Conservation (phyloP, 2,329 filamentous ascomycete genomes). For the Pyrenochaeta sp. region DNA sequence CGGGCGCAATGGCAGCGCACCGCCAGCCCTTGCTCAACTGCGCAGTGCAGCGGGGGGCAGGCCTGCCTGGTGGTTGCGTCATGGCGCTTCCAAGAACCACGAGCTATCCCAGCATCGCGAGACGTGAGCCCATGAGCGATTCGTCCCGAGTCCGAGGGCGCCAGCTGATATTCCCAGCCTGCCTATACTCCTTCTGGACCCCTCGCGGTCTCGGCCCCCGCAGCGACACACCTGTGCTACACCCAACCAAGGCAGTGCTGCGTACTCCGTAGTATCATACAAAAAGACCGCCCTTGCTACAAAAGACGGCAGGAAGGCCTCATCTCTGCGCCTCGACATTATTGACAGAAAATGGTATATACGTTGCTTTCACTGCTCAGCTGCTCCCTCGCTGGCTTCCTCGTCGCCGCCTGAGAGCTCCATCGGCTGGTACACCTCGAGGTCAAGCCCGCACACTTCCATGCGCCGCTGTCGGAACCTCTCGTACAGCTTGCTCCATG, state of each 20-base stretch:
- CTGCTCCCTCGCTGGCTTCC: constrained; percentile 2
- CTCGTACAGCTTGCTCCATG: constrained; percentile 61
- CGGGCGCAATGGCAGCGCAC: background rate
- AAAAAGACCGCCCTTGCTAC: background rate
- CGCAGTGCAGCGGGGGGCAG: background rate
- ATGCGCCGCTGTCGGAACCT: constrained; percentile 59
- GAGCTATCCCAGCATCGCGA: background rate
- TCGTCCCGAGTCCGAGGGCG: constrained; percentile 4
- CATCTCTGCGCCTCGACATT: constrained; percentile 1
- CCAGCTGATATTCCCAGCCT: constrained; percentile 8
- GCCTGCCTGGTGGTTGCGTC: background rate
- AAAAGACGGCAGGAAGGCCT: background rate
- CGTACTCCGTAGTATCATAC: background rate
- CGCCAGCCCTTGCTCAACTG: background rate
- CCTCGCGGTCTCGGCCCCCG: constrained; percentile 8
- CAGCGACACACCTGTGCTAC: background rate
- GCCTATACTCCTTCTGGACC: constrained; percentile 10
- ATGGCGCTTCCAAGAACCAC: background rate
- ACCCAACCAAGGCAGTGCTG: too few species aligned
- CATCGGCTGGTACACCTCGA: constrained; percentile 53
- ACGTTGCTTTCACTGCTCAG: constrained; percentile 15
- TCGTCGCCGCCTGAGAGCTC: constrained; percentile 21
- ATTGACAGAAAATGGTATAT: background rate
- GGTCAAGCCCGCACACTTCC: constrained; percentile 62
- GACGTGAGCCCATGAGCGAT: background rate